Evolutionary conservation across 106 monocot species (phyloP).

Genomic region (Posidonia australis): DNA sequence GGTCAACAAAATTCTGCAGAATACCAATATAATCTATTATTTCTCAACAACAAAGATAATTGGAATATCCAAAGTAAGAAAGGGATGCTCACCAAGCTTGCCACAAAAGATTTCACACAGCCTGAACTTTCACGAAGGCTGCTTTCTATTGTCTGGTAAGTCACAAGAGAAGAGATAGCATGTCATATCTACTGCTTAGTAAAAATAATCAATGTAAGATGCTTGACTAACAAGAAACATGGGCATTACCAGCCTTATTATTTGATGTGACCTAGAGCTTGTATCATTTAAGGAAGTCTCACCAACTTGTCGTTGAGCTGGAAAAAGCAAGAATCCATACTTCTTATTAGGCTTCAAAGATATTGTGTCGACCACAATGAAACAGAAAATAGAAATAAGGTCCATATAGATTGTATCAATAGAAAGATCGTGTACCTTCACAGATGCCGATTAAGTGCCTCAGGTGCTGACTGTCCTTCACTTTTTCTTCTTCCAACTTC

Average conservation of each 20-base stretch:
- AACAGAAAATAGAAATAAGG: neutral
- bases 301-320: constrained; percentile 92
- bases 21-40: neutral
- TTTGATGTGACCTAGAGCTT: constrained; percentile 98
- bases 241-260: constrained; percentile 73
- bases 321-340: neutral
- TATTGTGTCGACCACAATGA: neutral
- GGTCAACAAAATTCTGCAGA: constrained; percentile 93
- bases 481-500: constrained; percentile 84
- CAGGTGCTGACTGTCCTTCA: constrained; percentile 67
- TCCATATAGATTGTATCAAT: neutral
- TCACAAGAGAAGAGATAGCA: neutral
- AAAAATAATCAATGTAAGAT: neutral
- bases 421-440: constrained; percentile 48
- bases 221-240: neutral
- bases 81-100: constrained; percentile 55
- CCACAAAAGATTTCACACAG: constrained; percentile 90
- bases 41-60: neutral
- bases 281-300: constrained; percentile 93
- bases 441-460: constrained; percentile 74
- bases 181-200: neutral
- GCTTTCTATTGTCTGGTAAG: constrained; percentile 71
- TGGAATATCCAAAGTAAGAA: neutral
- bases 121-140: constrained; percentile 61
- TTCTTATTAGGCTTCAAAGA: neutral